These are phyloP conservation scores for Phytophthora hibernalis DNA, from an alignment of 352 stramenopile species.

Conservation along the genomic window DNA sequence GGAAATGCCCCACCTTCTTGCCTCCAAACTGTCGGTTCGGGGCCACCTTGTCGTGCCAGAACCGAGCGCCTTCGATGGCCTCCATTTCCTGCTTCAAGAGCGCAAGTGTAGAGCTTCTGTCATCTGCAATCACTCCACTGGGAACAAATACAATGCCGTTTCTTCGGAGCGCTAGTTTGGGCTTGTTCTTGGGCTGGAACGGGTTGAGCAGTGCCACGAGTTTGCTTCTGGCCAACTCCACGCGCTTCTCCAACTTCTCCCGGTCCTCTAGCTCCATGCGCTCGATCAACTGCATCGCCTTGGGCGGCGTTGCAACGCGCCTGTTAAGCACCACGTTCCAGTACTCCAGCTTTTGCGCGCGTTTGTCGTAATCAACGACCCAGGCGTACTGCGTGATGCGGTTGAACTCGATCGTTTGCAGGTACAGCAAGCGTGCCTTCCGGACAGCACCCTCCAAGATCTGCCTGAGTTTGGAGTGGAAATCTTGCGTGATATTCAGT, in stretches of 20 bases:
- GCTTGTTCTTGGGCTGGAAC: conserved; percentile 59
- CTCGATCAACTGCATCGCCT: conserved; percentile 65
- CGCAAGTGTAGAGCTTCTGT: conserved; percentile 15
- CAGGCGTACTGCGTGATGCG: conserved; percentile 74
- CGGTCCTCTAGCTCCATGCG: conserved; percentile 62
- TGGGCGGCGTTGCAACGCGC: conserved; percentile 54
- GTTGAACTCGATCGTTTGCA: conserved; percentile 74
- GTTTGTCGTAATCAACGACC: conserved; percentile 72
- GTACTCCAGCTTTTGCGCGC: conserved; percentile 58
- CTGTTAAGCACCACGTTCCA: conserved; percentile 84
- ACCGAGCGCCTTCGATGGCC: conserved; percentile 55
- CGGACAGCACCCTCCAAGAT: conserved; percentile 43
- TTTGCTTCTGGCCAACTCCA: conserved; percentile 63
- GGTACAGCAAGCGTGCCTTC: conserved; percentile 59
- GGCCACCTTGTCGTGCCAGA: conserved; percentile 66
- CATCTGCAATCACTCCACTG: not conserved
- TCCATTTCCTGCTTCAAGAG: conserved; percentile 41
- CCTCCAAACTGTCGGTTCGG: conserved; percentile 44
- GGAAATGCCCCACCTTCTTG: conserved; percentile 46
- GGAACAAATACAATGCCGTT: conserved; percentile 52
- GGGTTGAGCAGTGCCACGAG: conserved; percentile 61
- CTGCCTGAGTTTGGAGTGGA: conserved; percentile 44
- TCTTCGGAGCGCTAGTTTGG: conserved; percentile 45
- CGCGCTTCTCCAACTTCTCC: conserved; percentile 57
- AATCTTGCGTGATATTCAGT: conserved; percentile 45